phyloP scores from a whole-genome alignment of 208 protist genomes.

The Trypanosoma melophagium region DNA sequence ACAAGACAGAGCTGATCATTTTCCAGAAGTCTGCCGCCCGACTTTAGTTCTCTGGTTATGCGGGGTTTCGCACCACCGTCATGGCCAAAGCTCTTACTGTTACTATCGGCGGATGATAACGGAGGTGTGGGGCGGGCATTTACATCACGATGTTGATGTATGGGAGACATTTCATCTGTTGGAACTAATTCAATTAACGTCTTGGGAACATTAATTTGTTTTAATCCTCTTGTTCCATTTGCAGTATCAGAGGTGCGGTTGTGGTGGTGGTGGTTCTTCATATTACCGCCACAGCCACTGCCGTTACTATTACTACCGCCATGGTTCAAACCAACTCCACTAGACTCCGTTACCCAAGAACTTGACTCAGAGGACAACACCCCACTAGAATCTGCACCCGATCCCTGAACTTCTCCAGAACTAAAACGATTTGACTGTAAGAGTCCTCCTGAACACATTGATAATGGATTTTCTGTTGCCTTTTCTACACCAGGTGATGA shows the following conservation, averaged over 20 bases:
- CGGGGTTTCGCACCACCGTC: no score
- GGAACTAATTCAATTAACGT: conserved; percentile 15
- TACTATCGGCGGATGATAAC: neutral
- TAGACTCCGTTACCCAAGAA: neutral
- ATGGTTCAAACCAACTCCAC: neutral
- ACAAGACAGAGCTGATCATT: no score
- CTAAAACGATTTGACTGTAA: no score
- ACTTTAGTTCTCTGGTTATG: no score
- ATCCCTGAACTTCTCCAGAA: no score
- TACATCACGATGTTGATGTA: neutral
- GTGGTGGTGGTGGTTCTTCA: neutral
- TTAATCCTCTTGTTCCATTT: neutral
- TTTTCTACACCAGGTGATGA: neutral
- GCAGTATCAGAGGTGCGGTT: neutral
- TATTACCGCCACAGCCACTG: neutral
- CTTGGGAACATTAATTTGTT: neutral
- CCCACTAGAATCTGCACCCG: no score
- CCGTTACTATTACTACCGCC: neutral
- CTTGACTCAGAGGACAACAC: neutral
- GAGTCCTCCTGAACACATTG: neutral
- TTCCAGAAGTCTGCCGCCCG: no score
- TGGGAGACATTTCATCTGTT: neutral
- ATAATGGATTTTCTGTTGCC: neutral
- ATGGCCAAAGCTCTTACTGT: no score
- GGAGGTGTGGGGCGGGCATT: neutral